These are phyloP conservation scores for Microbotryum lychnidis-dioicae DNA, from an alignment of 1,284 basidiomycete genomes.

Conservation along the genomic window DNA sequence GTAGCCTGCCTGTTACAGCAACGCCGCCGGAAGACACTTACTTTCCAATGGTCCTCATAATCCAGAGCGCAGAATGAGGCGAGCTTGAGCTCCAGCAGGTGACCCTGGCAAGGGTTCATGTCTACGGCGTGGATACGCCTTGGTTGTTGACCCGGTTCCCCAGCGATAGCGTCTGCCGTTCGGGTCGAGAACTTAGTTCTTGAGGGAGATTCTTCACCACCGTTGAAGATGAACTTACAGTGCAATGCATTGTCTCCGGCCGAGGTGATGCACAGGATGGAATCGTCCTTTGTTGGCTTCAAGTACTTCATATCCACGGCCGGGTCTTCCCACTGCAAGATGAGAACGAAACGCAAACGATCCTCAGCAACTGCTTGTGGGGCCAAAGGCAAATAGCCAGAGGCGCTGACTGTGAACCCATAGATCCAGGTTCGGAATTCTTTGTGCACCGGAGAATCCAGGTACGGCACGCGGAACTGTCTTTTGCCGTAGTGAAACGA, in stretches of 20 bases:
- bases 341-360: constrained; percentile 43
- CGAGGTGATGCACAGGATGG: constrained; percentile 66
- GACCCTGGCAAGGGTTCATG: constrained; percentile 51
- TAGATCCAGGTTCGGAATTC: constrained; percentile 52
- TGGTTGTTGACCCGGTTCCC: constrained; percentile 45
- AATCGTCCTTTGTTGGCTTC: constrained; percentile 55
- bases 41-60: constrained; percentile 60
- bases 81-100: constrained; percentile 70
- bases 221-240: constrained; percentile 37
- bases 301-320: constrained; percentile 65
- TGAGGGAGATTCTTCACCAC: background rate
- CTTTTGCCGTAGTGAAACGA: constrained; percentile 67
- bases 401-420: background rate
- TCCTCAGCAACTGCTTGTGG: background rate
- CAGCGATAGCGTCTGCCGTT: constrained; percentile 1
- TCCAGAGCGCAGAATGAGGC: constrained; percentile 56
- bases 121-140: constrained; percentile 42
- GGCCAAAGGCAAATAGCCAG: background rate
- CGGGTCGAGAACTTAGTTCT: no score
- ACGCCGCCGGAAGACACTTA: background rate
- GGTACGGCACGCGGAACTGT: constrained; percentile 58
- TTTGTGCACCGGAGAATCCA: constrained; percentile 62
- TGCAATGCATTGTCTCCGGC: constrained; percentile 76
- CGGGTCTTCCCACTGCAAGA: constrained; percentile 69
- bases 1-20: no score